These are phyloP conservation scores for Ophiostoma quercus DNA, from an alignment of 2,329 filamentous ascomycete species.

Conservation along the genomic window DNA sequence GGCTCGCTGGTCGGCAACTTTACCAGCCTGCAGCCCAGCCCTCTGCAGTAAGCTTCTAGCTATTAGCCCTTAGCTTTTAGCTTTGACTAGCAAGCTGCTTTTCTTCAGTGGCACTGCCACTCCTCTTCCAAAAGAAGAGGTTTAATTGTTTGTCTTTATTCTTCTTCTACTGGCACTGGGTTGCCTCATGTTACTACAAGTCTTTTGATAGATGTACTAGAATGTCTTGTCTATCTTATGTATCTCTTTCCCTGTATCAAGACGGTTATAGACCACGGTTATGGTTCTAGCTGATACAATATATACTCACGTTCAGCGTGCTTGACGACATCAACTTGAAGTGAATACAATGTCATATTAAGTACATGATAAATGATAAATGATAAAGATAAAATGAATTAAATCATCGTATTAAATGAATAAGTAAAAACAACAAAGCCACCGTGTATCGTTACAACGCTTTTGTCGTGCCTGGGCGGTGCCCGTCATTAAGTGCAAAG, in stretches of 20 bases:
- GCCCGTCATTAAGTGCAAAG: not conserved
- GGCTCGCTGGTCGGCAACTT: conserved; percentile 23
- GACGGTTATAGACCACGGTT: too few relatives aligned
- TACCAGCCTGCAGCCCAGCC: conserved; percentile 28
- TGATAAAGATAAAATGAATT: too few relatives aligned
- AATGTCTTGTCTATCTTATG: not conserved
- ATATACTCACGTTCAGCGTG: not conserved
- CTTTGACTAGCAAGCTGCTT: not conserved
- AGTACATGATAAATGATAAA: too few relatives aligned
- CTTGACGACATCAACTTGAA: not conserved
- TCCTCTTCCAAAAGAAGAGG: not conserved
- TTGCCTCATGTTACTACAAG: not conserved
- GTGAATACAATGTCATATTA: too few relatives aligned
- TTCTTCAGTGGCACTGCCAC: not conserved
- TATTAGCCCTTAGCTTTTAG: too few relatives aligned
- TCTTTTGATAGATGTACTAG: not conserved
- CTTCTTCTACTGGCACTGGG: not conserved
- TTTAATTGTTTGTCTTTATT: not conserved
- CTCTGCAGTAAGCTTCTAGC: conserved; percentile 18
- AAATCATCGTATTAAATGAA: not conserved
- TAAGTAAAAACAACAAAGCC: not conserved
- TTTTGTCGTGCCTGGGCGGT: conserved; percentile 5
- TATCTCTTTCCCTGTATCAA: not conserved
- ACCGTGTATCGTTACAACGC: not conserved
- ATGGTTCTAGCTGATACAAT: not conserved